Evolutionary conservation across 2,329 filamentous ascomycete species (phyloP).

Genomic region (Grosmannia clavigera): DNA sequence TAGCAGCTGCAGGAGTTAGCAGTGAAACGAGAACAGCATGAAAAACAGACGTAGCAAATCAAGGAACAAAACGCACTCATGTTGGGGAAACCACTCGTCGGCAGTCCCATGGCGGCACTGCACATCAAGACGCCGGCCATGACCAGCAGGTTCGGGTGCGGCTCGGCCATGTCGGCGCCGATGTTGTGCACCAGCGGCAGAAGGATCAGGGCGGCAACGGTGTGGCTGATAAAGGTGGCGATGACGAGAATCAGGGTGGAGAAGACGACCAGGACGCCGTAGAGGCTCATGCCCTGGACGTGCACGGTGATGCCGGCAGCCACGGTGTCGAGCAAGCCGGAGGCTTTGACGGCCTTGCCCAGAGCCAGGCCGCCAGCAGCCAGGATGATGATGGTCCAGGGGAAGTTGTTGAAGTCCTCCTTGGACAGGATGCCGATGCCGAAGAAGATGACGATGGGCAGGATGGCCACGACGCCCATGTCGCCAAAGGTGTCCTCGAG

Average conservation of each 20-base stretch:
- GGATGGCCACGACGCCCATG: constrained; percentile 96
- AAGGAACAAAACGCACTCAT: constrained; percentile 69
- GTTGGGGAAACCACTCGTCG: constrained; percentile 93
- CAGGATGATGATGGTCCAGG: constrained; percentile 99
- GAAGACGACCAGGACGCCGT: constrained; percentile 79
- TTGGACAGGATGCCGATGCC: constrained; percentile 93
- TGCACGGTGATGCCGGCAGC: constrained; percentile 60
- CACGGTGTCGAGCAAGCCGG: constrained; percentile 80
- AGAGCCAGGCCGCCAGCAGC: constrained; percentile 86
- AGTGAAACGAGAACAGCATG: constrained; percentile 7
- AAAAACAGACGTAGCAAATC: constrained; percentile 13
- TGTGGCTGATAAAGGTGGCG: constrained; percentile 96
- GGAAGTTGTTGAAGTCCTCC: constrained; percentile 99
- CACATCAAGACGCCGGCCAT: constrained; percentile 97
- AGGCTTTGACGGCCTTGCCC: constrained; percentile 88
- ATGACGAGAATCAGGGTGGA: constrained; percentile 75
- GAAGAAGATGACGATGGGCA: constrained; percentile 92
- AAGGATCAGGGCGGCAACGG: constrained; percentile 89
- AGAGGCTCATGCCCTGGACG: constrained; percentile 71
- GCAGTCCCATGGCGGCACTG: constrained; percentile 91
- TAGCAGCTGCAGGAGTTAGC: constrained; percentile 52
- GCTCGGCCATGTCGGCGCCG: constrained; percentile 71
- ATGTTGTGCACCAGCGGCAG: constrained; percentile 82
- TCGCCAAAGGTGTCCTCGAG: constrained; percentile 83
- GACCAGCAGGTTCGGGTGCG: constrained; percentile 86